Base-by-base conservation (phyloP, 441 rosid species). In the Adansonia gregorii region DNA sequence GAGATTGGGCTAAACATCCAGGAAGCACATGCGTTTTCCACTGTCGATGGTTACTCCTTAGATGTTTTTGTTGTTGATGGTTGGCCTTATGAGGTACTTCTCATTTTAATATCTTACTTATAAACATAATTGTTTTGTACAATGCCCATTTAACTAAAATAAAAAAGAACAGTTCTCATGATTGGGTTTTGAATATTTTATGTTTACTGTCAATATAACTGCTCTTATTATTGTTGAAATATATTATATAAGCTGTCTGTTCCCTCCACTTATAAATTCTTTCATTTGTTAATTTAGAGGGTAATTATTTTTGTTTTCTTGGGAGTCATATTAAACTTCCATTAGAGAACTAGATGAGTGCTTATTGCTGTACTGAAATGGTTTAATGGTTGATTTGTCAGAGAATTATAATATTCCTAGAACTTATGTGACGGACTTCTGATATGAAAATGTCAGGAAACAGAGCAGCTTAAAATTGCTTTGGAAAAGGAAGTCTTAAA, bases 61-160 rank as follows among this genome's bases (percentile, higher is more conserved):
- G 95, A 91, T 84, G 93, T 89, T 73, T 91, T 91, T 83, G 95
- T 91, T 72, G 95, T 91, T 81, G 93, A 91, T 76, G 93, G 95
- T 74, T 91, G 95, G 95, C 92, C 91, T 3, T 89, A 74, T 75
- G 93, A 91, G 95, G 95, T 91, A 85, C 19, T 39, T 68, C 31
- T 64, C 14, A 3, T 39, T 48, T 56, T 67, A 59, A 61, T 63
- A 19, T 9, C 41, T 27, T 17, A 27, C 31, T 46, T 63, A 39
- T n/a, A 7, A 48, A 54, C 10, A 24, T 64, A 31, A 58, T 35
- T 58, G 51, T 41, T 65, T 56, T 72, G 14, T 54, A 22, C 24
- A 39, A 39, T 59, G 67, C 24, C n/a, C 54, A 35, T 55, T 71
- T 46, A 48, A 73, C 59, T 45, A 22, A 35, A 8, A 35, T 10